phyloP scores from a whole-genome alignment of 192 early-diverging fungal genomes.

The Gonapodya prolifera region DNA sequence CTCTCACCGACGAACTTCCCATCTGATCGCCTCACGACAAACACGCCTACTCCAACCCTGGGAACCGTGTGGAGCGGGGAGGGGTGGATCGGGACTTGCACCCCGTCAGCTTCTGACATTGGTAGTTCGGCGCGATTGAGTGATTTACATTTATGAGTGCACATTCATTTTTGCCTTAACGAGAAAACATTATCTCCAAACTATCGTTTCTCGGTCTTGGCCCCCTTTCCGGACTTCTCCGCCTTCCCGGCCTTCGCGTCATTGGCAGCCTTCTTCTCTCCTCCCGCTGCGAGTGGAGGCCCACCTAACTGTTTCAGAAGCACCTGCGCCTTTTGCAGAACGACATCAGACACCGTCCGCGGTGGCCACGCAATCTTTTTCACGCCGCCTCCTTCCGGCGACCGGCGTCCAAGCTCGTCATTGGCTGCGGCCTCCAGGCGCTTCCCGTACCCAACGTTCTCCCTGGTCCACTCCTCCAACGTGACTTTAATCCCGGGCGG shows the following conservation, averaged over 20 bases:
- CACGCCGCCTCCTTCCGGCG: neutral
- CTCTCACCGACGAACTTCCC: too few relatives aligned
- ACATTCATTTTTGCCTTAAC: too few relatives aligned
- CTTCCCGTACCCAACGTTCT: slow-evolving; percentile 26
- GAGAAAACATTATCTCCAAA: too few relatives aligned
- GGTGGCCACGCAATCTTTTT: neutral
- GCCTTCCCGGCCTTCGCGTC: neutral
- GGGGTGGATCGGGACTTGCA: too few relatives aligned
- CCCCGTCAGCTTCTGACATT: too few relatives aligned
- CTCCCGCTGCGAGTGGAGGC: too few relatives aligned
- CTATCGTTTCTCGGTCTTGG: neutral
- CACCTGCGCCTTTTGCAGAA: neutral
- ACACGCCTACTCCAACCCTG: too few relatives aligned
- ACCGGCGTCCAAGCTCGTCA: slow-evolving; percentile 9
- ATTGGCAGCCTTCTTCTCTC: neutral
- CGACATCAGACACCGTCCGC: neutral
- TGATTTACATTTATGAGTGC: too few relatives aligned
- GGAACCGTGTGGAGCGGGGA: too few relatives aligned
- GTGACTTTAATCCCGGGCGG: slow-evolving; percentile 77
- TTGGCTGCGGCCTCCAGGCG: slow-evolving; percentile 14
- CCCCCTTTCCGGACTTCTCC: neutral
- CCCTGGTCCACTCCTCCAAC: slow-evolving; percentile 58
- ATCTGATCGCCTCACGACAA: too few relatives aligned
- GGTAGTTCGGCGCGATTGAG: too few relatives aligned
- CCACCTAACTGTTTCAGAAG: neutral